Conservation (phyloP, 192 early-diverging fungal species). For the Backusella mclennaniae region DNA sequence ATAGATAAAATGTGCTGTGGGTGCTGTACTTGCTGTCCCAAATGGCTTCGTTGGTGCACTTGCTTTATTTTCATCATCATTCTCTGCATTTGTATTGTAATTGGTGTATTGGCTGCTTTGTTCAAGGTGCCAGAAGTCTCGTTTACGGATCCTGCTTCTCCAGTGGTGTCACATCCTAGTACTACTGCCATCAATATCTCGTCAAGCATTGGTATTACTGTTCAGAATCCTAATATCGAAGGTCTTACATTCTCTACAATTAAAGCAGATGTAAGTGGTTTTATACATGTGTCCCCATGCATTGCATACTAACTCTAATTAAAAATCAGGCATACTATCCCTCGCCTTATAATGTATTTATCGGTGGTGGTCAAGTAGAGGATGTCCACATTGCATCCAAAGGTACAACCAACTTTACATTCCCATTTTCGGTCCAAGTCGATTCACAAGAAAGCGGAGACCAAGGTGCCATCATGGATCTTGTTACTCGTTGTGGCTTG, state of each 20-base stretch:
- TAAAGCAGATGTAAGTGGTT: slow-evolving; percentile 41
- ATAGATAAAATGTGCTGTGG: slow-evolving; percentile 32
- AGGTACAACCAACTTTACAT: slow-evolving; percentile 37
- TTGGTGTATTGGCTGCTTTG: slow-evolving; percentile 37
- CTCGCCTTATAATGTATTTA: slow-evolving; percentile 25
- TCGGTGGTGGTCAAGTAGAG: slow-evolving; percentile 47
- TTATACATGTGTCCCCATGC: neutral
- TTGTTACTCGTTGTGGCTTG: slow-evolving; percentile 44
- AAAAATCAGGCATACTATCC: slow-evolving; percentile 52
- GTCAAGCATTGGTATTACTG: slow-evolving; percentile 22
- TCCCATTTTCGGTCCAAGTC: slow-evolving; percentile 46
- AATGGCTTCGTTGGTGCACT: slow-evolving; percentile 43
- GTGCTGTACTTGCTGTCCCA: slow-evolving; percentile 30
- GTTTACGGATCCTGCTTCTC: slow-evolving; percentile 18
- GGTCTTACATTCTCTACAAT: slow-evolving; percentile 46
- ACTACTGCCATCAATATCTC: neutral
- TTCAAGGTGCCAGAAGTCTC: slow-evolving; percentile 45
- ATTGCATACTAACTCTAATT: neutral
- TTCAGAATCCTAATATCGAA: slow-evolving; percentile 49
- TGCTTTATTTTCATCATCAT: slow-evolving; percentile 43
- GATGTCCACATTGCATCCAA: slow-evolving; percentile 43
- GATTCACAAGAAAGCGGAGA: slow-evolving; percentile 22
- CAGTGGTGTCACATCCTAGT: neutral
- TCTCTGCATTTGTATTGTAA: slow-evolving; percentile 35
- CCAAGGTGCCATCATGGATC: slow-evolving; percentile 40